Base-by-base conservation (phyloP, 2,329 filamentous ascomycete species). In the Fusarium sp. region DNA sequence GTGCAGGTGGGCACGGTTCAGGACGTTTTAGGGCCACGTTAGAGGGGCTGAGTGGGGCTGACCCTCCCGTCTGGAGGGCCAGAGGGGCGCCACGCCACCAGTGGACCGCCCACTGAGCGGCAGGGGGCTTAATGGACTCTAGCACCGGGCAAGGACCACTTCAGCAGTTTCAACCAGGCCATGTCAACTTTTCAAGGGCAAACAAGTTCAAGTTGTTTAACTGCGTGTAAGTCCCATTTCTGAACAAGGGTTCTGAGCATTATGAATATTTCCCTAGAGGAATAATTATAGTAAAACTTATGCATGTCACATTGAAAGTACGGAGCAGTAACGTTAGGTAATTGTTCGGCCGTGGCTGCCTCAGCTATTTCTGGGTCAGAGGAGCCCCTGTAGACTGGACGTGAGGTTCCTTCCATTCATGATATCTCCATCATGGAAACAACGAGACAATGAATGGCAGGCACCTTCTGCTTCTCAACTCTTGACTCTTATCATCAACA, bases 81-180 rank as follows among this genome's bases (percentile, higher is more conserved):
- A 14, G 33, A 31, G 49, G 41, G 41, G 33, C 33, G 49, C 49
- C 41, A 47, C 33, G 35, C 49, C 49, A 47, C 33, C 23, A n/a
- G 23, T 14, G 11, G n/a, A 36, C 31, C 33, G 48, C 23, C n/a
- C n/a, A 6, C 23, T 43, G 49, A 61, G 45, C 43, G 36, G 48
- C 49, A 50, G 36, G 63, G 58, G 47, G 38, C 37, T 44, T 49
- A 39, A 56, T 50, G 53, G 57, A 38, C 57, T 68, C 47, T 62
- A 63, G 60, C 49, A 55, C 54, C 61, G 57, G 55, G 55, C 53
- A 67, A 39, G 50, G 43, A 25, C 49, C 49, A 51, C 41, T 49
- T 21, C 52, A 57, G 36, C 55, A 36, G 49, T 46, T 45, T 37
- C 54, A 68, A 69, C 66, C 9, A 9, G 9, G 13, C 29, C 29